Conservation (phyloP, 495 filamentous ascomycete genomes). For the Xylaria nigripes region DNA sequence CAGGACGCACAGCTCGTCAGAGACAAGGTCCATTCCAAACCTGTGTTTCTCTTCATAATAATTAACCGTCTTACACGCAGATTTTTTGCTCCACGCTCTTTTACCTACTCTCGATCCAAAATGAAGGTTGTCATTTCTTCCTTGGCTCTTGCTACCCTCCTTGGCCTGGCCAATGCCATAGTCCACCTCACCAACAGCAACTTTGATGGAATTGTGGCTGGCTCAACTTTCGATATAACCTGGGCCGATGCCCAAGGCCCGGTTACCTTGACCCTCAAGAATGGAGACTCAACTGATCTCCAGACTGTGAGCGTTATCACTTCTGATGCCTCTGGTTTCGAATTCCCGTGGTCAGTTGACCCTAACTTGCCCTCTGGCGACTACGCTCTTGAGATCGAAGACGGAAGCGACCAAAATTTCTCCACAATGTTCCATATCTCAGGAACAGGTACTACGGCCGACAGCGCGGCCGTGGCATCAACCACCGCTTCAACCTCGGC, state of each 20-base stretch:
- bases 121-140: constrained; percentile 38
- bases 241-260: constrained; percentile 32
- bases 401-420: constrained; percentile 33
- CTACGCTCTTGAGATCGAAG: constrained; percentile 39
- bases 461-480: too few species aligned
- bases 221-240: constrained; percentile 34
- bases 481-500: constrained; percentile 14
- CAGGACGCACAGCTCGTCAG: background rate
- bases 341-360: constrained; percentile 30
- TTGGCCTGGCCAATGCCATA: constrained; percentile 31
- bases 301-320: constrained; percentile 27
- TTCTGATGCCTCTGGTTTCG: constrained; percentile 20
- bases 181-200: constrained; percentile 34
- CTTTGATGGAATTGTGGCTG: constrained; percentile 29
- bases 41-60: background rate
- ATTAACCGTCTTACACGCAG: background rate
- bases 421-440: constrained; percentile 28
- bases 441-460: constrained; percentile 20
- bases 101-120: constrained; percentile 20
- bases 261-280: constrained; percentile 34
- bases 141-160: constrained; percentile 30
- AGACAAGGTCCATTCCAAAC: background rate
- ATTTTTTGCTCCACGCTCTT: constrained; percentile 20
- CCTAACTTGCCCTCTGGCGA: constrained; percentile 29
- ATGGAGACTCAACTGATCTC: constrained; percentile 27